Conservation (phyloP, 2,329 filamentous ascomycete species). For the Exophiala bonariae region DNA sequence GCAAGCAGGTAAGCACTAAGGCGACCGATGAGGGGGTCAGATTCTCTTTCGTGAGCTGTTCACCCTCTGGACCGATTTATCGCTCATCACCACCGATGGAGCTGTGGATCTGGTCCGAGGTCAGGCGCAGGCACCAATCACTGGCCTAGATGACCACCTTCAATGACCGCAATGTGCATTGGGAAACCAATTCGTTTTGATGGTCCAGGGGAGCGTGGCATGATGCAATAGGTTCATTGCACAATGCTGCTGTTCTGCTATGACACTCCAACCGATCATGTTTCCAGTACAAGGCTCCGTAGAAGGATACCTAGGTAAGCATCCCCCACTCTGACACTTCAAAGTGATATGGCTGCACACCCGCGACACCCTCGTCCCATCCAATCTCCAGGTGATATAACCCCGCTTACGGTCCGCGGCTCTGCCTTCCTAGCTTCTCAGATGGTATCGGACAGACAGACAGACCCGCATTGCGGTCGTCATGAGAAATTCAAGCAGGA, state of each 20-base stretch:
- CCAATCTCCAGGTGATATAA: constrained; percentile 3
- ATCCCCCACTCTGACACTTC: not conserved
- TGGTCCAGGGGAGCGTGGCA: constrained; percentile 16
- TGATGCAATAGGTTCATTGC: constrained; percentile 20
- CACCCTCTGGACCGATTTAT: constrained; percentile 7
- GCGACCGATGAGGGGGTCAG: constrained; percentile 14
- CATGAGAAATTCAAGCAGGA: too few species aligned
- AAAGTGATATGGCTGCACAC: too few species aligned
- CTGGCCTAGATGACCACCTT: not conserved
- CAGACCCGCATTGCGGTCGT: too few species aligned
- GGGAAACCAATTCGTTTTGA: constrained; percentile 5
- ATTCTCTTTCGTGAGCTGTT: constrained; percentile 16
- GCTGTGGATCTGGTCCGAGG: not conserved
- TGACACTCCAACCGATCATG: not conserved
- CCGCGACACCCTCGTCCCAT: constrained; percentile 5
- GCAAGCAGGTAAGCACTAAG: constrained; percentile 21
- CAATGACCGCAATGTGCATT: constrained; percentile 5
- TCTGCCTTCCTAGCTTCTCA: constrained; percentile 8
- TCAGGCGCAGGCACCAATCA: constrained; percentile 12
- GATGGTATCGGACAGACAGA: too few species aligned
- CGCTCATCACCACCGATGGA: constrained; percentile 7
- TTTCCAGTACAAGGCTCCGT: not conserved
- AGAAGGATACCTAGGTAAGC: not conserved
- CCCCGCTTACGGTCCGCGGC: constrained; percentile 14
- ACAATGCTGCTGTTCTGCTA: constrained; percentile 1